Conservation (phyloP, 2,329 filamentous ascomycete species). For the Alternaria infectoria region DNA sequence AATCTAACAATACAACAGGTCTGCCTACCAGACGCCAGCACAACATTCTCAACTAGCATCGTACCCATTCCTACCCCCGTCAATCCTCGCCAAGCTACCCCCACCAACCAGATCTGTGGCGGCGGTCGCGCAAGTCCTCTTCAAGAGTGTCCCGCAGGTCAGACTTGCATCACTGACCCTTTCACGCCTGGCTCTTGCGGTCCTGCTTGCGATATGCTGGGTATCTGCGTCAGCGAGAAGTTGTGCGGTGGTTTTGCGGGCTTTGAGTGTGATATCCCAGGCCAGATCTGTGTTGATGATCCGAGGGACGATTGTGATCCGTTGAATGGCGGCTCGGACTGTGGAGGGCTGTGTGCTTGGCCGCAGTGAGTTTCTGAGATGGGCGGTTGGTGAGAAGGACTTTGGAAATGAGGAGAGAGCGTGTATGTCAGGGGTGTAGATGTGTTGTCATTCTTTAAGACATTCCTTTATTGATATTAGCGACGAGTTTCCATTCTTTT, state of each 20-base stretch:
- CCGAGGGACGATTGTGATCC: slow-evolving; percentile 53
- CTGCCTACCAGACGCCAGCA: not conserved
- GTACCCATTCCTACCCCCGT: not conserved
- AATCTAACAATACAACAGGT: not conserved
- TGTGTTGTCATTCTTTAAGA: not conserved
- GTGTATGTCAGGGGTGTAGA: not conserved
- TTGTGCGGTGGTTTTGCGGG: slow-evolving; percentile 53
- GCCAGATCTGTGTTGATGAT: slow-evolving; percentile 52
- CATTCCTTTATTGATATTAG: not conserved
- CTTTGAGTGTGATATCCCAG: slow-evolving; percentile 36
- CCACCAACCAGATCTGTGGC: slow-evolving; percentile 34
- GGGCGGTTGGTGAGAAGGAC: not conserved
- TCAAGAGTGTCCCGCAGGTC: slow-evolving; percentile 17
- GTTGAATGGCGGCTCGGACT: slow-evolving; percentile 50
- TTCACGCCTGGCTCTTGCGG: slow-evolving; percentile 41
- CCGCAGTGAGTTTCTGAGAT: not conserved
- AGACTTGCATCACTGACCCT: slow-evolving; percentile 42
- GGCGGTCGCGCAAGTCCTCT: slow-evolving; percentile 24
- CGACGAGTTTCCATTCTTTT: not conserved
- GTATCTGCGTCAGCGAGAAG: slow-evolving; percentile 45
- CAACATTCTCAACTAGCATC: not conserved
- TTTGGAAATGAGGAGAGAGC: not conserved
- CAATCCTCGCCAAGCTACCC: slow-evolving; percentile 3
- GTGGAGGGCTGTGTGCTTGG: slow-evolving; percentile 52
- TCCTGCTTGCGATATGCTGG: slow-evolving; percentile 38